These are phyloP conservation scores for Exophiala dermatitidis DNA, from an alignment of 2,329 filamentous ascomycete species.

Conservation along the genomic window DNA sequence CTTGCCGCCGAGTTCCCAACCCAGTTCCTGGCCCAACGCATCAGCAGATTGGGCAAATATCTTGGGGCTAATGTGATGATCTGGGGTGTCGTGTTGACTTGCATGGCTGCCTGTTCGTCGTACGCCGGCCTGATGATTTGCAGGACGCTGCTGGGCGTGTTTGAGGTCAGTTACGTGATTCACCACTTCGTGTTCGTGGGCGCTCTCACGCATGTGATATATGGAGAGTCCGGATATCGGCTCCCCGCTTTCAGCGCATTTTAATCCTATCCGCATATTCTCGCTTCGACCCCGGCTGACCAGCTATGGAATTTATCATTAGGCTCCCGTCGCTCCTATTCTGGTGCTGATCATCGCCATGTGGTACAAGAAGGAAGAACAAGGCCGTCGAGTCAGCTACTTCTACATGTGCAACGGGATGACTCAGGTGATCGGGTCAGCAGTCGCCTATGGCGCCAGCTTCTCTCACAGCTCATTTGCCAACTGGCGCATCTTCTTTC, in stretches of 20 bases:
- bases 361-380: conserved; percentile 44
- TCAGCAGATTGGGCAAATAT: conserved; percentile 25
- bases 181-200: neutral
- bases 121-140: conserved; percentile 41
- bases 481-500: conserved; percentile 36
- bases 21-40: conserved; percentile 31
- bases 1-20: conserved; percentile 41
- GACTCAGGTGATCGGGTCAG: conserved; percentile 41
- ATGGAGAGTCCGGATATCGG: too few species aligned
- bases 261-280: conserved; percentile 28
- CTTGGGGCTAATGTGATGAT: conserved; percentile 19
- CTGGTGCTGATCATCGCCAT: conserved; percentile 48
- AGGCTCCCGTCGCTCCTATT: conserved; percentile 42
- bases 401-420: conserved; percentile 27
- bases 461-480: conserved; percentile 25
- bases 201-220: too few species aligned
- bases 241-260: too few species aligned
- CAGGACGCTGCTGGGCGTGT: conserved; percentile 42
- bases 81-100: conserved; percentile 42
- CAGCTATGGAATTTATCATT: neutral
- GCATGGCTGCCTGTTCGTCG: conserved; percentile 37
- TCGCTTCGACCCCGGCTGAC: too few species aligned
- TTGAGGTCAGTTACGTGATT: conserved; percentile 31
- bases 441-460: conserved; percentile 29
- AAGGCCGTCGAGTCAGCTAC: conserved; percentile 27